Evolutionary conservation across 2,329 filamentous ascomycete genomes (phyloP), one percentile per base, ranked within the genome.

Genomic region (Chaetothyriales sp.): DNA sequence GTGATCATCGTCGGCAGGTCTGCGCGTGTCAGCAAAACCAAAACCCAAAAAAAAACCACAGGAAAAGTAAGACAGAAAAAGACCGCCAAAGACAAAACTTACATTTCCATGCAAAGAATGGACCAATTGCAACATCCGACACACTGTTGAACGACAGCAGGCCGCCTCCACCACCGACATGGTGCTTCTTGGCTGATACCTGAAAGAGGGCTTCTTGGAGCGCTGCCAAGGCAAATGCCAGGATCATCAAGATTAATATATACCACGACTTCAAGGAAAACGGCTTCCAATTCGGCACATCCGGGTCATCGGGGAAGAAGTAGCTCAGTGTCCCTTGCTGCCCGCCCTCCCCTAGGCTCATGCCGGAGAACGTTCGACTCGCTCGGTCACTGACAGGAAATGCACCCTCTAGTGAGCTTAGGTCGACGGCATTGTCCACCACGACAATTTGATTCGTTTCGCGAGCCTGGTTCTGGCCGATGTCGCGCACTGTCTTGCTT

Each of bases 1-100:
- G 72, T 69, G n/a, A 72, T 60, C 47, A 74, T 65, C 10, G 73
- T 71, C 57, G 52, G 71, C 60, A 64, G 70, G 67, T 68, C 56
- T 58, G 28, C 18, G 18, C 4, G 7, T 6, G 51, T 56, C 22
- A 58, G 54, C 19, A 43, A 10, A 29, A 19, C 18, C 9, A 10
- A 25, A 8, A 33, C 4, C 3, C n/a, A 22, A 9, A 28, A 5
- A 43, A 28, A 43, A 49, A 53, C 55, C 20, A 58, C 54, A 68
- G 7, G 5, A 22, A 18, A 18, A 22, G 8, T n/a, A 18, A 5
- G 15, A n/a, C 18, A 47, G 18, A n/a, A 18, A 7, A 19, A 6
- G 29, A 5, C n/a, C n/a, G n/a, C n/a, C n/a, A n/a, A n/a, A n/a
- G n/a, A n/a, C n/a, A 46, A 43, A 43, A 53, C 56, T 57, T 29